Percentiles rank a stretch among this genome's conserved stretches.
These are phyloP conservation scores for Mucuna pruriens DNA, from an alignment of 306 rosid species.

Conservation along the genomic window DNA sequence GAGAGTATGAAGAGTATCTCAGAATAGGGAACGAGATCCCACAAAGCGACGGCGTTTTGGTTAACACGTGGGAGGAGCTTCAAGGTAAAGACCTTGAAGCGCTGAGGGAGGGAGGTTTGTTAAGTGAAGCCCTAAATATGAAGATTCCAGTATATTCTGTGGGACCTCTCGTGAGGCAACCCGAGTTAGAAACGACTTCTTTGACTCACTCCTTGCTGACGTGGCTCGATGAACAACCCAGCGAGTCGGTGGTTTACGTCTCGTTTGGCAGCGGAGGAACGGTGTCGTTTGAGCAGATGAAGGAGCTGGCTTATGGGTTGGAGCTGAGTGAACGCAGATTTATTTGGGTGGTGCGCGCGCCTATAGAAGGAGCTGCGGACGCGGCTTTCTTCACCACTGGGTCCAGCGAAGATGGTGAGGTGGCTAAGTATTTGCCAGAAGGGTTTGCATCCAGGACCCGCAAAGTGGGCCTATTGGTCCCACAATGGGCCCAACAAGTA, in stretches of 20 bases:
- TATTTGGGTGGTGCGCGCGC: slow-evolving; percentile 70
- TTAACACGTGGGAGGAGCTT: slow-evolving; percentile 39
- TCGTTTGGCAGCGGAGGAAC: slow-evolving; percentile 76
- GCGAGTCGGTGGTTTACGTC: slow-evolving; percentile 56
- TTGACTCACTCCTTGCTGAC: background rate
- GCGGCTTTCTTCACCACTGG: slow-evolving; percentile 28
- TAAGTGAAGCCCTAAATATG: background rate
- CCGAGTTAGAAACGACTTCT: background rate
- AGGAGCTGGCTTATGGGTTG: slow-evolving; percentile 66
- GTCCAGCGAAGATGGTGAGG: background rate
- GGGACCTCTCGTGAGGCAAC: slow-evolving; percentile 55
- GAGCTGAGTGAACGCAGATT: slow-evolving; percentile 63
- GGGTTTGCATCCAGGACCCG: slow-evolving; percentile 2
- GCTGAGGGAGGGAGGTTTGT: background rate
- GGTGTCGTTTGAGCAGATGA: slow-evolving; percentile 52
- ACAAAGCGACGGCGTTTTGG: slow-evolving; percentile 4
- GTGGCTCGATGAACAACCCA: slow-evolving; percentile 62
- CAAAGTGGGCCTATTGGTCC: slow-evolving; percentile 33
- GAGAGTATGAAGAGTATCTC: slow-evolving; percentile 35
- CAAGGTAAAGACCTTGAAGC: background rate
- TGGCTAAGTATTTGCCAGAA: background rate
- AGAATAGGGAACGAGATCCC: rapidly evolving
- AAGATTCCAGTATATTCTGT: slow-evolving; percentile 47
- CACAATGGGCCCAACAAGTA: slow-evolving; percentile 55
- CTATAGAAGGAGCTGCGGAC: slow-evolving; percentile 27